Base-by-base conservation (phyloP, 179 eudicot species). In the Nepenthes alata region DNA sequence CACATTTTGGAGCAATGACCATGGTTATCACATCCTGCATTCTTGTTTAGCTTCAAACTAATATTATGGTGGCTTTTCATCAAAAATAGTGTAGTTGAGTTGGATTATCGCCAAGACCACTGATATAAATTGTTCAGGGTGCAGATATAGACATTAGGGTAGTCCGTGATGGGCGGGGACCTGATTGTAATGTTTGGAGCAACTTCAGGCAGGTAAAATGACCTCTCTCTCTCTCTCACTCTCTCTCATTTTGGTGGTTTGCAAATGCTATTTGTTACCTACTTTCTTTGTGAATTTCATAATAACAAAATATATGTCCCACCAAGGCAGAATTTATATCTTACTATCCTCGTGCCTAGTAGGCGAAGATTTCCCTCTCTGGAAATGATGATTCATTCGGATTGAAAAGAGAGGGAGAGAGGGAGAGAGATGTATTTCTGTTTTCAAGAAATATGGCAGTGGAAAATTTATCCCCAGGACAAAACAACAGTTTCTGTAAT, bases 61-160 rank as follows among this genome's bases (percentile, higher is more conserved):
- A 41, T 45, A 13, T 55, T 45, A 25, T 55, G 34, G 11, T 63
- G 53, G 58, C 38, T 38, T 15, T 37, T 9, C 11, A 12, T 41
- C 25, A 57, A 44, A 15, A 39, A 50, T 50, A 3, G 14, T 51
- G 35, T 37, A 6, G 5, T 51, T 41, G 5, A 37, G 47, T 49
- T 44, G 51, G 44, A 63, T 61, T 64, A 44, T 25, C 52, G n/a
- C 67, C 62, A 16, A 54, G 67, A 59, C 54, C 44, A 71, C 85
- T 83, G 70, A 80, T 73, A 35, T 68, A 64, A 63, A 70, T 65
- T 69, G 37, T 74, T 83, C 94, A 94, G 97, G 97, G 97, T 83
- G 99, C 99, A 87, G 97, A 94, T 63, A 94, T 94, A 64, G 99
- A 94, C 72, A 94, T 94, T 61, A 79, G 99, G 76, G 99, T 94